Base-by-base conservation (phyloP, 2,329 filamentous ascomycete species). In the Verticillium klebahnii region DNA sequence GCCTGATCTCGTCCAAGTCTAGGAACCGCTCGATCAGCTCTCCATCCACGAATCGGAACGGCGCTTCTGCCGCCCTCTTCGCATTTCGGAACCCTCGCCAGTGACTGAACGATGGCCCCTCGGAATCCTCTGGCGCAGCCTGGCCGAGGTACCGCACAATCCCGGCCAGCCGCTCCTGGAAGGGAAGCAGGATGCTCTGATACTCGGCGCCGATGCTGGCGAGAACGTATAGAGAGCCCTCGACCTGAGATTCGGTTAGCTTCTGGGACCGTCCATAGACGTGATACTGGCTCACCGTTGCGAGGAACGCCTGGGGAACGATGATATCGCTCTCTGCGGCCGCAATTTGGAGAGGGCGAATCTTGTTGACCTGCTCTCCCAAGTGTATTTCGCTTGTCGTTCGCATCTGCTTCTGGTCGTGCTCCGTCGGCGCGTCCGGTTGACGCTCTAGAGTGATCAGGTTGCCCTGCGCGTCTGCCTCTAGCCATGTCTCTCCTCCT, bases 281-380 rank as follows among this genome's bases (percentile, higher is more conserved):
- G 2, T 12, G 3, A 25, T 5, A 31, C 32, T 31, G 59, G 75
- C 89, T 78, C 83, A 94, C 93, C 60, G 95, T 98, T 62, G 86
- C 93, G 59, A 98, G 77, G 72, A 98, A 97, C 23, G 95, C 95
- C 69, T 86, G 87, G 0, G 95, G 94, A 8, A 89, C 79, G 8
- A 97, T 87, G 31, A 89, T 80, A 9, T 91, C 87, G 66, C 82
- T 87, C 37, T 86, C 78, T 19, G 82, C 82, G 3, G 86, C 80
- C 32, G 86, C 82, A 11, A 96, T 86, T 60, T 89, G 82, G 19
- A 98, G 85, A 32, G 85, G 85, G 25, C 89, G 85, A 61, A 98
- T 96, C 36, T 87, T 85, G 71, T 99, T 99, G 61, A 98, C 92
- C 85, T 95, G 92, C 73, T 99, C 94, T 1, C 95, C 93, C 11